phyloP scores from a whole-genome alignment of 345 rosid genomes.

The Rhodamnia argentea region DNA sequence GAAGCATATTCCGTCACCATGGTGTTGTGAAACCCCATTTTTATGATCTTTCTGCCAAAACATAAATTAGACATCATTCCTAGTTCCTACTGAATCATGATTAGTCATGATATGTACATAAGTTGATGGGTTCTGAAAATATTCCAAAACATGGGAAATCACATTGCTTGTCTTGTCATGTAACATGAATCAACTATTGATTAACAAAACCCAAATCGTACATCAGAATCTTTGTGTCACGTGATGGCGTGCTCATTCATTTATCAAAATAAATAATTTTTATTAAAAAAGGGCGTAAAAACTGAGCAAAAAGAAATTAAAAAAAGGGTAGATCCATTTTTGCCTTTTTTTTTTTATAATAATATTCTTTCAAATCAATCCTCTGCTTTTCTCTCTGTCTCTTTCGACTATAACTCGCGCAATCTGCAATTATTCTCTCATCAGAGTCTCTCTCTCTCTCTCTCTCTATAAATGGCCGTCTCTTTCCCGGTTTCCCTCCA shows the following conservation, averaged over 20 bases:
- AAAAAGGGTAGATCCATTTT: not conserved
- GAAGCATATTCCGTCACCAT: not conserved
- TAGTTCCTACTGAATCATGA: not conserved
- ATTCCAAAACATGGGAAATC: too few species aligned
- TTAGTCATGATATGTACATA: not conserved
- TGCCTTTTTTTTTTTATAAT: not conserved
- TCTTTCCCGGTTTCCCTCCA: not conserved
- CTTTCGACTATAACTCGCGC: not conserved
- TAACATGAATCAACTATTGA: not conserved
- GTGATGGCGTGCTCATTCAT: not conserved
- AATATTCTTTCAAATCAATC: not conserved
- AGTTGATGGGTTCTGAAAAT: not conserved
- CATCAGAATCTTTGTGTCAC: not conserved
- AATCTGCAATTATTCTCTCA: not conserved
- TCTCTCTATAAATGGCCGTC: not conserved
- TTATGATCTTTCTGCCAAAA: not conserved
- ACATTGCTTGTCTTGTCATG: not conserved
- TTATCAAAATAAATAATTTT: too few species aligned
- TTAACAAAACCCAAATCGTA: not conserved
- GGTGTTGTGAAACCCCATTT: fast-evolving
- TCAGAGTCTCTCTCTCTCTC: not conserved
- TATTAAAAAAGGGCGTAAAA: too few species aligned
- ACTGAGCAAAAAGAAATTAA: too few species aligned
- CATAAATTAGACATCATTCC: not conserved
- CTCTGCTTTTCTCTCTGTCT: not conserved